phyloP scores from a whole-genome alignment of 1,284 basidiomycete species.

The Lentinula novae-zelandiae region DNA sequence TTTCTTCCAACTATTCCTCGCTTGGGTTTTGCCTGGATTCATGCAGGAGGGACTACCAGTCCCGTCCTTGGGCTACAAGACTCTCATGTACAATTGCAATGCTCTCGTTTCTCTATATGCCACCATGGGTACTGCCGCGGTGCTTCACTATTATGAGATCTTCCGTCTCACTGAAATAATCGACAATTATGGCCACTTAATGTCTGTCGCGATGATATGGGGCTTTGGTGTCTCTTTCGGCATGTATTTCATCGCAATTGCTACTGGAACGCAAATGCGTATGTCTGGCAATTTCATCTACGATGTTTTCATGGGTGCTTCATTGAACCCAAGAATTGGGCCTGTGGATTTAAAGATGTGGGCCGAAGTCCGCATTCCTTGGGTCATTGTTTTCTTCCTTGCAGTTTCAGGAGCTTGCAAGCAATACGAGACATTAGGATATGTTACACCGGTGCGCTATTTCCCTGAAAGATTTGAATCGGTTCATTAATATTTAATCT shows the following conservation, averaged over 20 bases:
- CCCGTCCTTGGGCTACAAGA: slow-evolving; percentile 88
- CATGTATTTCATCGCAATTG: slow-evolving; percentile 76
- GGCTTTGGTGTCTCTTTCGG: slow-evolving; percentile 81
- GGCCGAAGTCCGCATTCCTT: slow-evolving; percentile 96
- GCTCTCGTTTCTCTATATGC: slow-evolving; percentile 86
- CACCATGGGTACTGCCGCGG: slow-evolving; percentile 76
- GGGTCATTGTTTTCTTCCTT: slow-evolving; percentile 95
- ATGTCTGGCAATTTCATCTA: slow-evolving; percentile 95
- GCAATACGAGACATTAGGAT: slow-evolving; percentile 91
- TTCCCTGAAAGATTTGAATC: slow-evolving; percentile 31
- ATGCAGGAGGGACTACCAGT: slow-evolving; percentile 93
- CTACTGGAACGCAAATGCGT: slow-evolving; percentile 79
- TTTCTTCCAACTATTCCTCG: slow-evolving; percentile 87
- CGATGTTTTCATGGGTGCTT: slow-evolving; percentile 96
- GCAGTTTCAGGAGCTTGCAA: slow-evolving; percentile 91
- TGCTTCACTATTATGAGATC: slow-evolving; percentile 77
- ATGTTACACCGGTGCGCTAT: slow-evolving; percentile 79
- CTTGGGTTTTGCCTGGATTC: slow-evolving; percentile 89
- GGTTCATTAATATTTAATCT: slow-evolving; percentile 9
- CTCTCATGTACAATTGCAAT: slow-evolving; percentile 96
- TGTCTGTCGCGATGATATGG: slow-evolving; percentile 94
- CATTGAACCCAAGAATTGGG: slow-evolving; percentile 93
- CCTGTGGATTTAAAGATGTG: slow-evolving; percentile 98
- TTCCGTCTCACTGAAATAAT: slow-evolving; percentile 95
- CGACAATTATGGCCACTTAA: slow-evolving; percentile 94